A percentile compares a stretch with the other conserved stretches of the same genome.
These are phyloP conservation scores for Cyclospora cayetanensis DNA, from an alignment of 169 alveolate genomes.

Conservation along the genomic window DNA sequence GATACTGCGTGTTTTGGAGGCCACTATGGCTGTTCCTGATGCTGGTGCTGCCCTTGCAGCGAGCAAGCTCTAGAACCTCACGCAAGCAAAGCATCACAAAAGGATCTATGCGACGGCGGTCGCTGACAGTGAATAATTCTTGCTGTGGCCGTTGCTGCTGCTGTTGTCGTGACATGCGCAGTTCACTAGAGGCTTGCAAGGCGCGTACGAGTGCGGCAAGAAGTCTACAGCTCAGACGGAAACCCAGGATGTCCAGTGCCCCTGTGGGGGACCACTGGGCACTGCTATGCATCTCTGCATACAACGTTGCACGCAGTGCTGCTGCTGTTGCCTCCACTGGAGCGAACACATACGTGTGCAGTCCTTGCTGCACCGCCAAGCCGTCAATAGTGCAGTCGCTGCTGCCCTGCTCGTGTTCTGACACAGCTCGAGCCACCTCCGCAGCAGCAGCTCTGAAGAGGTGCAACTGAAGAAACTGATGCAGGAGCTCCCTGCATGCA, in stretches of 20 bases:
- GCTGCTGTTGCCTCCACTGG: slow-evolving; percentile 3
- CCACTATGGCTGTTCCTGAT: neutral
- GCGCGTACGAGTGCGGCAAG: slow-evolving; percentile 1
- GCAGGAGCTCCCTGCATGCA: slow-evolving; percentile 4
- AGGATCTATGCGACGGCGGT: neutral
- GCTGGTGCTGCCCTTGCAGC: neutral
- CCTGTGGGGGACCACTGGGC: neutral
- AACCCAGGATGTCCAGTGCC: neutral
- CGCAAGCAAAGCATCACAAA: neutral
- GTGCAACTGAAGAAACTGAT: slow-evolving; percentile 15
- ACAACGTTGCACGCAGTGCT: too few relatives aligned
- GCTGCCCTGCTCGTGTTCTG: neutral
- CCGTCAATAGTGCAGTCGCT: neutral
- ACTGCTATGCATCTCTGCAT: too few relatives aligned
- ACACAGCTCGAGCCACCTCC: neutral
- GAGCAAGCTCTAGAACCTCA: neutral
- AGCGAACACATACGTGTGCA: neutral
- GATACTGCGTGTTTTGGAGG: neutral
- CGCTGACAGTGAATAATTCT: too few relatives aligned
- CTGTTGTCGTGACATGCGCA: neutral
- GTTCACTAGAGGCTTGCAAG: neutral
- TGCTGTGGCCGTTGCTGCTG: neutral
- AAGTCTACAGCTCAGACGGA: neutral
- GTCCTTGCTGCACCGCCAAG: neutral
- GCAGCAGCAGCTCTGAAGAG: neutral